Conservation (phyloP, 2,329 filamentous ascomycete species). For the Botrytis byssoidea region DNA sequence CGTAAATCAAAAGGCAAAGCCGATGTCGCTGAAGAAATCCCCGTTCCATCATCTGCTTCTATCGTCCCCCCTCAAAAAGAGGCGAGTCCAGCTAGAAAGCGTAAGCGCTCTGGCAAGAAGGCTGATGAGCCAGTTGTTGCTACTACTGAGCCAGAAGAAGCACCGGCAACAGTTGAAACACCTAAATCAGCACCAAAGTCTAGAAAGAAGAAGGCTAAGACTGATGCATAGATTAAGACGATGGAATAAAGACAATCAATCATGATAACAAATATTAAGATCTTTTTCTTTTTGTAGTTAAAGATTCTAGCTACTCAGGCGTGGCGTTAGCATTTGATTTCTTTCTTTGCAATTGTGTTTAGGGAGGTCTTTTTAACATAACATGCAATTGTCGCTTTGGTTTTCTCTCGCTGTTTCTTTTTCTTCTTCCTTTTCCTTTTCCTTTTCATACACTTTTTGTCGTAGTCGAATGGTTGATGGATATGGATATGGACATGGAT, state of each 20-base stretch:
- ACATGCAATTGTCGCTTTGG: neutral
- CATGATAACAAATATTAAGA: neutral
- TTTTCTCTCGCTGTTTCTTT: neutral
- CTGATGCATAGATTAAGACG: slow-evolving; percentile 48
- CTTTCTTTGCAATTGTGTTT: slow-evolving; percentile 4
- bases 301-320: neutral
- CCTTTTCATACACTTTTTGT: slow-evolving; percentile 1
- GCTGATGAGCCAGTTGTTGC: slow-evolving; percentile 26
- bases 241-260: neutral
- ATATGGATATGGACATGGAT: slow-evolving; percentile 2
- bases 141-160: slow-evolving; percentile 49
- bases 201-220: slow-evolving; percentile 48
- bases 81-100: slow-evolving; percentile 57
- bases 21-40: slow-evolving; percentile 37
- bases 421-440: neutral
- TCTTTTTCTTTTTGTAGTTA: neutral
- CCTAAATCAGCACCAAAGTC: slow-evolving; percentile 35
- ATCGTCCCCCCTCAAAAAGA: slow-evolving; percentile 32
- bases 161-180: slow-evolving; percentile 29
- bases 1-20: slow-evolving; percentile 39
- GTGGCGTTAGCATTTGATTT: neutral
- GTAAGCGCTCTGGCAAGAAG: slow-evolving; percentile 57
- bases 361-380: neutral
- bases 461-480: neutral
- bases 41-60: slow-evolving; percentile 27